Conservation (phyloP, 2,329 filamentous ascomycete species). For the Penicillium glabrum region DNA sequence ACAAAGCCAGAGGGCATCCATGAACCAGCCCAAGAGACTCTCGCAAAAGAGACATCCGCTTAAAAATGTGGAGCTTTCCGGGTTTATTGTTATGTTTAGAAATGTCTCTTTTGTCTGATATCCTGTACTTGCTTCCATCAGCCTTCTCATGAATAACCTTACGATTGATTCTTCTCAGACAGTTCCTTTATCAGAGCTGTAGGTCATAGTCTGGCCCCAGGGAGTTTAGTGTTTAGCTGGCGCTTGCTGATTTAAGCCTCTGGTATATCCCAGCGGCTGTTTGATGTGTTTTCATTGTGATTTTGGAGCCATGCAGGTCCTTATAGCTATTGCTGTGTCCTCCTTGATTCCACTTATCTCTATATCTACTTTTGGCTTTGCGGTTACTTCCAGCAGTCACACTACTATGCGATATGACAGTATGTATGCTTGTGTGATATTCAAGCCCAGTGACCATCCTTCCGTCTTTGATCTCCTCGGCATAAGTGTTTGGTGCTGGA, state of each 20-base stretch:
- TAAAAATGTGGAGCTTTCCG: neutral
- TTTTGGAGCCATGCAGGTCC: neutral
- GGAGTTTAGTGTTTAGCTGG: neutral
- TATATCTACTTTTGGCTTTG: neutral
- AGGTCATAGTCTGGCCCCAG: neutral
- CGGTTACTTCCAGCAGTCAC: constrained; percentile 7
- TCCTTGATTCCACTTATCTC: neutral
- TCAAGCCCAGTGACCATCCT: neutral
- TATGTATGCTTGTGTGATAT: constrained; percentile 12
- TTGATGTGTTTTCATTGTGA: neutral
- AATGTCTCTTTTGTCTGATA: neutral
- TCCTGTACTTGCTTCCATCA: constrained; percentile 4
- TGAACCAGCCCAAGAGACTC: constrained; percentile 3
- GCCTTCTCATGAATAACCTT: neutral
- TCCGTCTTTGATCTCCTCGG: neutral
- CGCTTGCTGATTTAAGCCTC: neutral
- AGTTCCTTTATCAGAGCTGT: neutral
- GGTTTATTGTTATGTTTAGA: neutral
- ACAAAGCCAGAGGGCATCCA: neutral
- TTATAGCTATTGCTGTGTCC: neutral
- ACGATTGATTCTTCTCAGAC: neutral
- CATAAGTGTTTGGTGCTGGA: neutral
- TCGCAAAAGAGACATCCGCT: constrained; percentile 4
- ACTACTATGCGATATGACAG: constrained; percentile 26
- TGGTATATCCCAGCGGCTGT: neutral